Evolutionary conservation across 257 asterid genomes (phyloP).

Genomic region (Coffea eugenioides): DNA sequence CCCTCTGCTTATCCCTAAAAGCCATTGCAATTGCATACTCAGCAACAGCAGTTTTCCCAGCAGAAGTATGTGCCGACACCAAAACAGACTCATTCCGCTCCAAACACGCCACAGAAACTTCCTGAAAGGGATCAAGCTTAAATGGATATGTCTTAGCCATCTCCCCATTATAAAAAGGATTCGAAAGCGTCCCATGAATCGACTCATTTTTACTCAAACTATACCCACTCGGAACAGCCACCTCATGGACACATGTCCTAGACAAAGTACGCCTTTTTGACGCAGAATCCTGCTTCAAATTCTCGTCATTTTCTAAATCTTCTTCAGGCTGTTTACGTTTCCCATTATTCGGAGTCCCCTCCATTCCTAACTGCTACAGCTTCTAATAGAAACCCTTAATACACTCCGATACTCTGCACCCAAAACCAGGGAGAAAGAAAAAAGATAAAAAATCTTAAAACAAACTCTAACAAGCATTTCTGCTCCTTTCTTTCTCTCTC

Average conservation of each 20-base stretch:
- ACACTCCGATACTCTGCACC: background rate
- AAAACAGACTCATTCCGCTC: constrained; percentile 86
- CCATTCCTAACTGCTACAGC: constrained; percentile 31
- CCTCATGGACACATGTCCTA: constrained; percentile 90
- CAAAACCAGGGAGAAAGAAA: background rate
- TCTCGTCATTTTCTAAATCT: constrained; percentile 31
- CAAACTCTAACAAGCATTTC: background rate
- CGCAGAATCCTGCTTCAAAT: constrained; percentile 35
- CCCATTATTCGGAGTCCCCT: constrained; percentile 31
- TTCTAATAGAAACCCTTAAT: background rate
- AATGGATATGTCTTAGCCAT: constrained; percentile 76
- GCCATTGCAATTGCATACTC: constrained; percentile 98
- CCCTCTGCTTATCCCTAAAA: constrained; percentile 87
- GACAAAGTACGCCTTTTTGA: constrained; percentile 52
- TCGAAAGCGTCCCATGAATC: constrained; percentile 71
- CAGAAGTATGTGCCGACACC: constrained; percentile 98
- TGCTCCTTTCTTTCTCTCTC: background rate
- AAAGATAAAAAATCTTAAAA: background rate
- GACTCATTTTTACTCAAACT: constrained; percentile 52
- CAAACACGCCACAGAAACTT: constrained; percentile 81
- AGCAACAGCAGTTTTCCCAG: constrained; percentile 97
- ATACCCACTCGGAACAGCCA: constrained; percentile 80
- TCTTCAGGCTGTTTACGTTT: constrained; percentile 68
- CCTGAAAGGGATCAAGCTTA: constrained; percentile 81
- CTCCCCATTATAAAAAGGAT: constrained; percentile 65